Evolutionary conservation across 768 basidiomycete species (phyloP), one percentile per base, ranked within the genome.

Genomic region (Galerina marginata): DNA sequence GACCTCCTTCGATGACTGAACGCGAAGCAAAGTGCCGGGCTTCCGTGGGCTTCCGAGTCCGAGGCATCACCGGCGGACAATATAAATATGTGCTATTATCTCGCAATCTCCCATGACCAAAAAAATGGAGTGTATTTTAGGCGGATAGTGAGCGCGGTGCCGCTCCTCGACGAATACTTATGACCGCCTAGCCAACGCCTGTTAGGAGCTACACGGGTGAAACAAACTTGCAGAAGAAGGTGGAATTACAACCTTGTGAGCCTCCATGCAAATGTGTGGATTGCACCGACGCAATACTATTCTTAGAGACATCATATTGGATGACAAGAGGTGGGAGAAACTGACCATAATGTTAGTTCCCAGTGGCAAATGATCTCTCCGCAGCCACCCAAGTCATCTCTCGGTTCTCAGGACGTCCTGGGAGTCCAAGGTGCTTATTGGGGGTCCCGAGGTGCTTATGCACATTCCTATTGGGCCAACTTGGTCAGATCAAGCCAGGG

Each of bases 391-490:
- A 42, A 60, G 53, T 58, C 55, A 56, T 62, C 52, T 57, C 44
- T 47, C 54, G 42, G 47, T 63, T 66, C 67, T 62, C 67, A 66
- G 65, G 65, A 60, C 52, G 46, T 61, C 58, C 57, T 62, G 67
- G 61, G 65, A 65, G 54, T 56, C 58, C 51, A 59, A 52, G 52
- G n/a, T 58, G 59, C 56, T 63, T 60, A 63, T 66, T 64, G 58
- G 56, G 64, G 42, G 58, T 33, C 52, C 46, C 43, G 52, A 51
- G 59, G n/a, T 58, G 60, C 58, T 53, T 63, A 54, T 56, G 60
- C 64, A 59, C 51, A 53, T 63, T 69, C 63, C 67, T 58, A 69
- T 69, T 66, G 65, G 67, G 47, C 56, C 63, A 56, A 47, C 61
- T 61, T 61, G 62, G 59, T 52, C 61, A 67, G 59, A 65, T 65